phyloP scores from a whole-genome alignment of 768 basidiomycete species.

The Sporobolomyces pararoseus region DNA sequence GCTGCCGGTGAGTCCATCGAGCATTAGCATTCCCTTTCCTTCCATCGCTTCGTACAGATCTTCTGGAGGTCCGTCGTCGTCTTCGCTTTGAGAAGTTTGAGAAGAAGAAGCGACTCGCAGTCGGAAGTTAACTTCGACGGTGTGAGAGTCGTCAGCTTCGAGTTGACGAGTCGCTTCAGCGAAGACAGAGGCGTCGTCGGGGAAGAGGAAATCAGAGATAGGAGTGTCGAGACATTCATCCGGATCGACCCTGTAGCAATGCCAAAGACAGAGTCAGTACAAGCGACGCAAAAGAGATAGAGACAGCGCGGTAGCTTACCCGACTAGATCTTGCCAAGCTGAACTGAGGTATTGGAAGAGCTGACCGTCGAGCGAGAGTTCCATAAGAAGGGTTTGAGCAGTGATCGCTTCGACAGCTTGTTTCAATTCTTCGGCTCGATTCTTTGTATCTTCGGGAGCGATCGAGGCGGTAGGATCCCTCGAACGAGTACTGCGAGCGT shows the following conservation, averaged over 20 bases:
- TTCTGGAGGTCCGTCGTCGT: conserved; percentile 43
- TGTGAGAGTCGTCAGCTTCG: conserved; percentile 85
- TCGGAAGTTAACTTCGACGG: conserved; percentile 84
- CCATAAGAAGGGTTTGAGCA: conserved; percentile 92
- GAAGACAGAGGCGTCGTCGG: conserved; percentile 76
- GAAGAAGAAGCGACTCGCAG: conserved; percentile 58
- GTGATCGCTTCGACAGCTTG: conserved; percentile 91
- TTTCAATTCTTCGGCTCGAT: conserved; percentile 80
- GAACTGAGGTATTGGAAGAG: conserved; percentile 94
- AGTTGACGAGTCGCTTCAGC: conserved; percentile 78
- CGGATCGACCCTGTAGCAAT: conserved; percentile 65
- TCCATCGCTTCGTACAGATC: conserved; percentile 72
- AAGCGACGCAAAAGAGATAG: conserved; percentile 2
- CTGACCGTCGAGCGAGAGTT: conserved; percentile 87
- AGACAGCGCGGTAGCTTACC: conserved; percentile 56
- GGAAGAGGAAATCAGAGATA: conserved; percentile 74
- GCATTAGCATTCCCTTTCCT: conserved; percentile 97
- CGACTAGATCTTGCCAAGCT: conserved; percentile 87
- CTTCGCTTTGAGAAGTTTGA: conserved; percentile 24
- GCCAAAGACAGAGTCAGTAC: conserved; percentile 3
- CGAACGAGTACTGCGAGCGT: neutral
- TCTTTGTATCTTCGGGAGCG: conserved; percentile 53
- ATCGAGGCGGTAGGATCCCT: conserved; percentile 1
- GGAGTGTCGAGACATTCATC: conserved; percentile 71
- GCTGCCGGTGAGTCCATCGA: conserved; percentile 79